Percentiles rank a stretch among this genome's conserved stretches.
Conservation (phyloP, 192 early-diverging fungal genomes). For the Glomus cerebriforme region DNA sequence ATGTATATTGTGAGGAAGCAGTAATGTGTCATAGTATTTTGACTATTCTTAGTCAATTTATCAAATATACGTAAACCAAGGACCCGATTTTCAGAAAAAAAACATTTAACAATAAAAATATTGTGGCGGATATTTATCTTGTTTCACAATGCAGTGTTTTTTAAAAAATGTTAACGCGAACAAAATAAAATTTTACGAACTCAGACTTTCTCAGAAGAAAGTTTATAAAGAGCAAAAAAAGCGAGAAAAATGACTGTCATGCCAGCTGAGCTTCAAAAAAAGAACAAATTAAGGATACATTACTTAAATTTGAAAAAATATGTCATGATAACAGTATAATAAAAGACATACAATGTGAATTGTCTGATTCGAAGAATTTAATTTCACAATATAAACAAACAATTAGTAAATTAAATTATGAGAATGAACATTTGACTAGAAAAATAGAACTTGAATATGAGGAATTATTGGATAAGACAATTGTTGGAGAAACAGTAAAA, state of each 20-base stretch:
- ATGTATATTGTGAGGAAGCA: too few species aligned
- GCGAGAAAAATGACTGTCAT: constrained; percentile 84
- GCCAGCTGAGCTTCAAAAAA: constrained; percentile 78
- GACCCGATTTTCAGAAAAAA: too few species aligned
- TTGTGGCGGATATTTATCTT: too few species aligned
- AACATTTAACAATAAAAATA: too few species aligned
- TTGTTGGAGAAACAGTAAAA: constrained; percentile 77
- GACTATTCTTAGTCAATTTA: too few species aligned
- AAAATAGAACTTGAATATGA: constrained; percentile 82
- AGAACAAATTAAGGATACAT: constrained; percentile 72
- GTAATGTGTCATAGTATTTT: too few species aligned
- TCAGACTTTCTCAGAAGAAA: constrained; percentile 44
- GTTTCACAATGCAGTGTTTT: too few species aligned
- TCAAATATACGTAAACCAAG: too few species aligned
- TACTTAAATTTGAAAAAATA: constrained; percentile 66
- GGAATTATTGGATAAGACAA: constrained; percentile 73
- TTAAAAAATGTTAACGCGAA: too few species aligned
- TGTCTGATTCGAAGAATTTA: constrained; percentile 65
- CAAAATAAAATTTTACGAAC: too few species aligned
- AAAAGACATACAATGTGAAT: constrained; percentile 73
- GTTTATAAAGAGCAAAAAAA: constrained; percentile 79
- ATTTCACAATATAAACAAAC: constrained; percentile 64
- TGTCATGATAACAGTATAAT: constrained; percentile 49
- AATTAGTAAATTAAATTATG: constrained; percentile 61
- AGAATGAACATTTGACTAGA: constrained; percentile 55